These are phyloP conservation scores for Solanum chaucha DNA, from an alignment of 257 asterid species.

Conservation along the genomic window DNA sequence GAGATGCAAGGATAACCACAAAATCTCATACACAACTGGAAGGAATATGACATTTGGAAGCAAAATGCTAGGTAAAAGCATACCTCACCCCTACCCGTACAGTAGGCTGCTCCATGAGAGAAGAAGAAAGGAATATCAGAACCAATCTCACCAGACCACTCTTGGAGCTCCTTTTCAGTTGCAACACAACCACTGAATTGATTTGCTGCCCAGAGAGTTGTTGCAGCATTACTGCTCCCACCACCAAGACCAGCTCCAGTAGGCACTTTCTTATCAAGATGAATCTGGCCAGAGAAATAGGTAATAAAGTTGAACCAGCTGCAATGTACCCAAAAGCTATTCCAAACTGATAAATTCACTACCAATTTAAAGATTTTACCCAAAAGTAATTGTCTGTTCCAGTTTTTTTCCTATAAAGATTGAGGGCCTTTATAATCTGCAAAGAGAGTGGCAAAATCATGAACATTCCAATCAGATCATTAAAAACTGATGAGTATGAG, in stretches of 20 bases:
- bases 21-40: not conserved
- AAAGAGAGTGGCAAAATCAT: conserved; percentile 6
- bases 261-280: conserved; percentile 93
- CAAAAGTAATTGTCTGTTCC: conserved; percentile 70
- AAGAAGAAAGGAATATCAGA: conserved; percentile 94
- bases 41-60: not conserved
- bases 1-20: not conserved
- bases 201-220: conserved; percentile 99
- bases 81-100: conserved; percentile 97
- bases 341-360: not conserved
- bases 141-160: conserved; percentile 95
- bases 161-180: conserved; percentile 81
- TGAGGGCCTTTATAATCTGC: conserved; percentile 97
- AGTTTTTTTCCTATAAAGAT: conserved; percentile 86
- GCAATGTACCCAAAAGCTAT: not conserved
- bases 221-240: conserved; percentile 99
- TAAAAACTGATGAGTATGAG: not conserved
- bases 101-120: conserved; percentile 94
- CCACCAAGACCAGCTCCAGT: conserved; percentile 99
- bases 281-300: conserved; percentile 35
- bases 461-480: not conserved
- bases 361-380: conserved; percentile 26
- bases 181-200: conserved; percentile 80
- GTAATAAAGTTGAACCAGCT: not conserved
- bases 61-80: not conserved